Evolutionary conservation across 495 filamentous ascomycete species (phyloP).

Genomic region (Aspergillus ostianus): DNA sequence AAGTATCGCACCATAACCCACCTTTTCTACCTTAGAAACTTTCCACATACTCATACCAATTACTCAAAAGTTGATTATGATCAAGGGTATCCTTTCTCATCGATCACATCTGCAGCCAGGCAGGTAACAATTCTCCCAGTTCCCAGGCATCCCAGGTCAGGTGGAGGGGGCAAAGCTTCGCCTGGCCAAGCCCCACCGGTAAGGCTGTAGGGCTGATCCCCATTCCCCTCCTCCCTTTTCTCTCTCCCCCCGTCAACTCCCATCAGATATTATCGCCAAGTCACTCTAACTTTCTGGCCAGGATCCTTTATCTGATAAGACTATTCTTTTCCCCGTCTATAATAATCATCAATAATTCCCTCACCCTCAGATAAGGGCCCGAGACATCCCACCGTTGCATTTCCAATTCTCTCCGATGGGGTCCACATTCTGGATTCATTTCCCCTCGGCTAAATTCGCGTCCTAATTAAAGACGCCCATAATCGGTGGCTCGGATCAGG

Average conservation of each 20-base stretch:
- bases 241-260: not conserved
- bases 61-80: no score
- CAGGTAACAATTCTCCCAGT: no score
- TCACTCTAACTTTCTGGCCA: not conserved
- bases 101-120: no score
- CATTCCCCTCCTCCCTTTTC: not conserved
- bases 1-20: no score
- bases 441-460: not conserved
- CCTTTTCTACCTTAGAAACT: no score
- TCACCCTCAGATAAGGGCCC: not conserved
- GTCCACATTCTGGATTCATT: not conserved
- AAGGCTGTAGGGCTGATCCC: not conserved
- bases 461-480: not conserved
- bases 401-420: not conserved
- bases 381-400: not conserved
- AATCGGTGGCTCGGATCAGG: not conserved
- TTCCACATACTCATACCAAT: no score
- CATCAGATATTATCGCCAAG: not conserved
- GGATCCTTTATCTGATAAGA: not conserved
- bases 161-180: not conserved
- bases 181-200: not conserved
- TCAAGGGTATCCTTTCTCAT: no score
- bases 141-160: no score
- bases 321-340: not conserved
- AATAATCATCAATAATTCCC: not conserved